These are phyloP conservation scores for Geranium brycei DNA, from an alignment of 345 rosid species.

Conservation along the genomic window DNA sequence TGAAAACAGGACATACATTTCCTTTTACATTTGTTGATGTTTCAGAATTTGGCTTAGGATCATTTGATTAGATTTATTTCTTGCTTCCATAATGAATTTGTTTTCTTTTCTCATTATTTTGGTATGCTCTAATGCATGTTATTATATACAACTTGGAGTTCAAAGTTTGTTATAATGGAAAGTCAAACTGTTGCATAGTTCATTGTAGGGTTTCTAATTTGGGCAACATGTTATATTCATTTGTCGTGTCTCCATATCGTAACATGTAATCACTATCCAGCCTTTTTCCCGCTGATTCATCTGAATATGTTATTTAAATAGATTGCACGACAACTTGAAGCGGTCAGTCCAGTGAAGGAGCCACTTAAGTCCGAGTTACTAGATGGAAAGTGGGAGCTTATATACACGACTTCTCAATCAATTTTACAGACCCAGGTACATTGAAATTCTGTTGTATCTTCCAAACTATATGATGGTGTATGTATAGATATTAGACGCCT, in stretches of 20 bases:
- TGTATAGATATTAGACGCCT: background rate
- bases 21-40: too few relatives aligned
- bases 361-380: conserved; percentile 63
- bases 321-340: conserved; percentile 77
- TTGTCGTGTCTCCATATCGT: background rate
- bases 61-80: background rate
- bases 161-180: background rate
- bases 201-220: background rate
- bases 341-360: conserved; percentile 58
- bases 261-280: background rate
- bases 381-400: conserved; percentile 89
- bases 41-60: background rate
- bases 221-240: background rate
- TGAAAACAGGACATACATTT: background rate
- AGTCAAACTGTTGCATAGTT: background rate
- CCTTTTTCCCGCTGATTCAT: background rate
- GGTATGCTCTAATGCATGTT: background rate
- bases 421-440: conserved; percentile 69
- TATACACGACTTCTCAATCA: conserved; percentile 75
- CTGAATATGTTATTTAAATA: conserved; percentile 14
- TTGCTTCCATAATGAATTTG: background rate
- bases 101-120: too few relatives aligned
- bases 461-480: background rate
- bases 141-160: background rate
- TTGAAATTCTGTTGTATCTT: background rate